Evolutionary conservation across 2,329 filamentous ascomycete genomes (phyloP), one percentile per base, ranked within the genome.

Genomic region (Penicillium sclerotigenum): DNA sequence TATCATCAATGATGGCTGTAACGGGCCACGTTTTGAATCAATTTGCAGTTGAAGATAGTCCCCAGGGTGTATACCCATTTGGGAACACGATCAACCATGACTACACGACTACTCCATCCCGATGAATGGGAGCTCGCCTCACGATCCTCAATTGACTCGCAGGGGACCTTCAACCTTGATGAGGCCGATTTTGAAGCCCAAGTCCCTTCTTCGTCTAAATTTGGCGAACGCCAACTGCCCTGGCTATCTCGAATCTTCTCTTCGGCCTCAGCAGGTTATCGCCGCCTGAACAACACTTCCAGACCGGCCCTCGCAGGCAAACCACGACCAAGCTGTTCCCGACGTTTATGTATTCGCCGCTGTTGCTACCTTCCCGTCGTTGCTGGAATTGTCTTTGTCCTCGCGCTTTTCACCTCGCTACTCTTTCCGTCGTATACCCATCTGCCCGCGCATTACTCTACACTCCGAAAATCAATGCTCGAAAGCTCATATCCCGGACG

Each of bases 371-470:
- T 71, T 5, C 66, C 68, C 48, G 57, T 67, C 8, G 48, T 71
- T 8, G 56, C 58, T 8, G 65, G 62, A 5, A 62, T 71, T 10
- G 29, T 76, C 16, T 59, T 71, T 22, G 59, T 69, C 5, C 62
- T 79, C 13, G 57, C 73, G 4, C 22, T 81, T 22, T 65, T 80
- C 40, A 76, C 75, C 2, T 76, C 75, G 42, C 69, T 80, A 20
- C 77, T 84, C 63, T 75, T 78, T 45, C 83, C 83, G 8, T 84
- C 82, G 4, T 85, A 85, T 66, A 83, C 82, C 2, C 71, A 75
- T 55, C 77, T 75, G 16, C 83, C 83, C 6, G 60, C 74, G 9
- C 82, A 83, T 65, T 85, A 85, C 63, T 56, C 72, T 38, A 70
- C 64, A 5, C 69, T 78, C 16, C 69, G 68, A 50, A 57, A 68